Conservation (phyloP, 345 rosid species). For the Eucalyptus lansdowneana region DNA sequence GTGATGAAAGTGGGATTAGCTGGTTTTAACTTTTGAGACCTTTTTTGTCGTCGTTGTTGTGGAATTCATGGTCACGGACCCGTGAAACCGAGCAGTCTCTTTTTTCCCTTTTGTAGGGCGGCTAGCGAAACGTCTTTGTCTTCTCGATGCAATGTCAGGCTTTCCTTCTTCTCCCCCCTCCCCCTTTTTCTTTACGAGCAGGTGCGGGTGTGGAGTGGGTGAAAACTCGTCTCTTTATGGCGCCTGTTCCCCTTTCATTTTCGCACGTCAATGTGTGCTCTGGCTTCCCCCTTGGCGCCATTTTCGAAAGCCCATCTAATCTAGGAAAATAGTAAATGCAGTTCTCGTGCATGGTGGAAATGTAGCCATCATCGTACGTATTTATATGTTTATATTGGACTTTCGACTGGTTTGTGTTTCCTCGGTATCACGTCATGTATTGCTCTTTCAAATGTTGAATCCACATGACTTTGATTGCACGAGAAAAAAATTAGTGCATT, state of each 20-base stretch:
- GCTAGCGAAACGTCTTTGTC: constrained; percentile 34
- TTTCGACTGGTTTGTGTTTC: background rate
- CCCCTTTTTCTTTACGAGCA: background rate
- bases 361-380: background rate
- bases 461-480: background rate
- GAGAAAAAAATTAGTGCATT: background rate
- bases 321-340: background rate
- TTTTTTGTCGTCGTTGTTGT: background rate
- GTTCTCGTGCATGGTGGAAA: background rate
- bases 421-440: background rate
- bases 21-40: background rate
- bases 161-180: background rate
- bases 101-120: constrained; percentile 1
- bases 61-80: background rate
- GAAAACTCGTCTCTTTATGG: background rate
- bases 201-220: background rate
- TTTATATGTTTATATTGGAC: background rate
- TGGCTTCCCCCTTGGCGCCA: constrained; percentile 9
- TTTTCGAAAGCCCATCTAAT: background rate
- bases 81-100: background rate
- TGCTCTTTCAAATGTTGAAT: background rate
- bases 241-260: background rate
- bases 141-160: constrained; percentile 10
- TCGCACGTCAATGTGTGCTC: background rate
- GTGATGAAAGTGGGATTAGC: background rate